Evolutionary conservation across 306 rosid species (phyloP), one percentile per base, ranked within the genome.

Genomic region (Macrotyloma uniflorum): DNA sequence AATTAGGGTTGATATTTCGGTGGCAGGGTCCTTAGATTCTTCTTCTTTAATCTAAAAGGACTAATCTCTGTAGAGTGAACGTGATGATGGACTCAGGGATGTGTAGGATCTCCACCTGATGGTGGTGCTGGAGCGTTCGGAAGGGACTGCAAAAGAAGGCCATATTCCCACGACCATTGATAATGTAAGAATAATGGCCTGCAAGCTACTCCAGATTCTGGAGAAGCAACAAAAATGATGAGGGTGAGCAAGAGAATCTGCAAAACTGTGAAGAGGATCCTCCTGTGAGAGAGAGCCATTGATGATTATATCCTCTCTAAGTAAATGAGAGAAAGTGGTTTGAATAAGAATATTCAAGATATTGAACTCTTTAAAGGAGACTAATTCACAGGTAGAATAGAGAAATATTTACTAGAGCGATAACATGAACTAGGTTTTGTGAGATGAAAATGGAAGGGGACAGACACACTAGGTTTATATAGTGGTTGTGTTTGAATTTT

Each of bases 121-220:
- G 19, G 26, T 8, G 65, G 54, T 0, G 73, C 38, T 6, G 66
- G 58, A 0, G 8, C 49, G 16, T 77, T 69, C 51, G 51, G 8
- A 79, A 84, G 81, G 11, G 75, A 70, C 51, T 69, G 82, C 66
- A 80, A 18, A 42, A 53, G 36, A 54, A 75, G 55, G 3, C 77
- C 81, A 32, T 22, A 50, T 22, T 84, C 79, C 49, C 64, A 22
- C 0, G 84, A 55, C 80, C 64, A 74, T 7, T 73, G 58, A 54
- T 22, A 14, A 49, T 68, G 30, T 2, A 57, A 10, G 0, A 64
- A 72, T 16, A 84, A 79, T 24, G 84, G 84, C 55, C 87, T 84
- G 13, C 78, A 50, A 10, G 9, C 70, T 15, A 55, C 83, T 47
- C 83, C 73, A 5, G 71, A 19, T 40, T 66, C 71, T 2, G 49